These are phyloP conservation scores for Suillus subaureus DNA, from an alignment of 768 basidiomycete genomes.

Conservation along the genomic window DNA sequence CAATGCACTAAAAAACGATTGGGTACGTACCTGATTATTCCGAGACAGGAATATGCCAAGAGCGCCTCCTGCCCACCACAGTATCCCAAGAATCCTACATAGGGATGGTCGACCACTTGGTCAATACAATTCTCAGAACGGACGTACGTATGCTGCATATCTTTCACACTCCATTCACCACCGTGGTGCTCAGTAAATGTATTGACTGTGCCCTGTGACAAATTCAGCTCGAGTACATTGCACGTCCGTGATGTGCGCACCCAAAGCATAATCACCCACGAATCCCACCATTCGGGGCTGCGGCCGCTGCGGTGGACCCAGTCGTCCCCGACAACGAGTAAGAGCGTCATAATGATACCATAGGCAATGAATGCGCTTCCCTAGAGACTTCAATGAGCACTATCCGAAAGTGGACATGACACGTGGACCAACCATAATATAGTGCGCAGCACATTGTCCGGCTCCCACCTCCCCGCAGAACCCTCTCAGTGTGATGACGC, in stretches of 20 bases:
- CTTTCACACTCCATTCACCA: conserved; percentile 81
- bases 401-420: conserved; percentile 12
- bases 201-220: conserved; percentile 56
- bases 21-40: conserved; percentile 63
- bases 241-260: conserved; percentile 36
- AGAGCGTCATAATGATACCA: conserved; percentile 76
- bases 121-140: not conserved
- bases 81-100: conserved; percentile 53
- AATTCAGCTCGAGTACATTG: not conserved
- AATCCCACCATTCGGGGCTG: conserved; percentile 88
- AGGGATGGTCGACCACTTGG: conserved; percentile 8
- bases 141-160: conserved; percentile 91
- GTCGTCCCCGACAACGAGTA: conserved; percentile 73
- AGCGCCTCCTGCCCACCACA: conserved; percentile 89
- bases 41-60: conserved; percentile 83
- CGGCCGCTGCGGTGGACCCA: conserved; percentile 74
- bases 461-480: conserved; percentile 76
- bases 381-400: conserved; percentile 25
- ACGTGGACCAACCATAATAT: conserved; percentile 61
- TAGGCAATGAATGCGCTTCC: conserved; percentile 92
- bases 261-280: conserved; percentile 62
- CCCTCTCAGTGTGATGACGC: conserved; percentile 69
- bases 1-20: conserved; percentile 3
- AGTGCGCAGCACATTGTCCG: conserved; percentile 87
- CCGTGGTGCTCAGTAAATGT: conserved; percentile 93